Conservation (phyloP, 2,329 filamentous ascomycete genomes). For the Westerdykella sp. region DNA sequence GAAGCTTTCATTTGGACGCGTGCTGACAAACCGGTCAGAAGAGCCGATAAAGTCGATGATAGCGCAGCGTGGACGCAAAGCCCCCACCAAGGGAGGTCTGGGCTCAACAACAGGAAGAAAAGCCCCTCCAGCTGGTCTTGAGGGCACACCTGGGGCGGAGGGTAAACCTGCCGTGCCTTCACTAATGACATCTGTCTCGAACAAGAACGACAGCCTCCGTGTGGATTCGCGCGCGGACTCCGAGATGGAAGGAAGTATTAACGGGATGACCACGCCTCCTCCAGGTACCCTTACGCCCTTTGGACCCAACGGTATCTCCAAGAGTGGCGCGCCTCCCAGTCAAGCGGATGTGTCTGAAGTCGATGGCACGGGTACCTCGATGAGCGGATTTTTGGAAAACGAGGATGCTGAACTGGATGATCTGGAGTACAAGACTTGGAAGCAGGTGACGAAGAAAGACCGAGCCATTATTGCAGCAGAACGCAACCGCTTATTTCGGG, state of each 20-base stretch:
- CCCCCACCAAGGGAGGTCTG: slow-evolving; percentile 69
- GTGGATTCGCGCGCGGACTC: slow-evolving; percentile 54
- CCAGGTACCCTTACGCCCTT: slow-evolving; percentile 70
- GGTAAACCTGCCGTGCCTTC: slow-evolving; percentile 64
- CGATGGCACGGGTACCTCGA: slow-evolving; percentile 62
- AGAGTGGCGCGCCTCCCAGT: slow-evolving; percentile 54
- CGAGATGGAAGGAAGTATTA: slow-evolving; percentile 73
- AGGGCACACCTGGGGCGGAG: slow-evolving; percentile 70
- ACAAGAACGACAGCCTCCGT: slow-evolving; percentile 49
- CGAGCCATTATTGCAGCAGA: slow-evolving; percentile 81
- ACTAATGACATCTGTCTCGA: slow-evolving; percentile 43
- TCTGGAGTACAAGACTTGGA: slow-evolving; percentile 92
- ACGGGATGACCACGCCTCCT: slow-evolving; percentile 80
- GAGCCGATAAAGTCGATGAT: slow-evolving; percentile 66
- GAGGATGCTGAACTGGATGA: slow-evolving; percentile 84
- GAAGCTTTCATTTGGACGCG: not conserved
- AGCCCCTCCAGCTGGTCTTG: slow-evolving; percentile 64
- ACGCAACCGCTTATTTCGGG: slow-evolving; percentile 77
- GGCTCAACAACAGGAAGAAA: slow-evolving; percentile 60
- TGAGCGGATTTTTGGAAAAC: slow-evolving; percentile 61
- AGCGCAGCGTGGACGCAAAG: slow-evolving; percentile 85
- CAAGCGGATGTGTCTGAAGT: slow-evolving; percentile 83
- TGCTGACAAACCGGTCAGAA: slow-evolving; percentile 21
- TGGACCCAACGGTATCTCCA: slow-evolving; percentile 61
- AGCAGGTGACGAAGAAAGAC: slow-evolving; percentile 96